Base-by-base conservation (phyloP, 2,329 filamentous ascomycete genomes). In the Apiospora malaysiana region DNA sequence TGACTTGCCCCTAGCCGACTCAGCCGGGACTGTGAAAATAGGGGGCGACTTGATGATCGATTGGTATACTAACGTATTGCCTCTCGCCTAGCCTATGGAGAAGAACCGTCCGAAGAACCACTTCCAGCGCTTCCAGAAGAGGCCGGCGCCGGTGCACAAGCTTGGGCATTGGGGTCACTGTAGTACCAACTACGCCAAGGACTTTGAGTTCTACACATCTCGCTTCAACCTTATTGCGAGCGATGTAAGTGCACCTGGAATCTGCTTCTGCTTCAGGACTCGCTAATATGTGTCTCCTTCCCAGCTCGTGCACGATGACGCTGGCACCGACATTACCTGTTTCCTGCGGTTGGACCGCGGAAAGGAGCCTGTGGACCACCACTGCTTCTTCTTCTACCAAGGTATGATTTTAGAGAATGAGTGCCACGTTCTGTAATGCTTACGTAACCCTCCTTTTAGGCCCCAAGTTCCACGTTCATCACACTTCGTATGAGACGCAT, bases 401-500 rank as follows among this genome's bases (percentile, higher is more conserved):
- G 85, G 71, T 67, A 43, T 4, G 27, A 10, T 18, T 18, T 23
- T 4, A 3, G n/a, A n/a, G 32, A 16, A 37, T 18, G 12, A 45
- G 21, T 59, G 1, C 37, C 2, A 14, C 12, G 27, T 56, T 25
- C 25, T 40, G 18, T 32, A 40, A 32, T 63, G 14, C 56, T 63
- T 1, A 40, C 40, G 2, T n/a, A 0, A 63, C 8, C 1, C 56
- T 6, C 56, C 47, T 16, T 21, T 18, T 21, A 69, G 68, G 84
- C 0, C 78, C 81, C 59, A 78, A 81, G 68, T 82, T 78, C 71
- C 89, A 91, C 77, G 86, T 93, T 2, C 91, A 93, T 77, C 92
- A 93, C 80, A 88, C 87, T 23, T 89, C 86, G 2, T 93, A 91
- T 74, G 92, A 93, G 80, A 90, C 92, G 5, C 88, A 92, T 75